Percentiles rank a stretch among this genome's conserved stretches.
These are phyloP conservation scores for Tilletia horrida DNA, from an alignment of 1,284 basidiomycete species.

Conservation along the genomic window DNA sequence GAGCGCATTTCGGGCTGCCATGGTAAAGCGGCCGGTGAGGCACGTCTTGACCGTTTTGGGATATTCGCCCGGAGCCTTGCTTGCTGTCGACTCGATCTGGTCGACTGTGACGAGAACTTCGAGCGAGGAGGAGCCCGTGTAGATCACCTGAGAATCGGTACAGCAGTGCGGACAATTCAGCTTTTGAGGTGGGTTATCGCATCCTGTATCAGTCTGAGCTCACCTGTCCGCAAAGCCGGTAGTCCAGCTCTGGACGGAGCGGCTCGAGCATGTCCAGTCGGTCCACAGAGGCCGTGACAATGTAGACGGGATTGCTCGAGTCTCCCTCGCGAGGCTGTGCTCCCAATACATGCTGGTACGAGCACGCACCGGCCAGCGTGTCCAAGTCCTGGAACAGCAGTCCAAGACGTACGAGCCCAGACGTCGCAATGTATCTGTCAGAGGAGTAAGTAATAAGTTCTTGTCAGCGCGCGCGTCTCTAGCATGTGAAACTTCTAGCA, in stretches of 20 bases:
- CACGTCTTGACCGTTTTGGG: conserved; percentile 35
- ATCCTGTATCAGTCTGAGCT: no score
- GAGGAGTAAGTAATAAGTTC: no score
- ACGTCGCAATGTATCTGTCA: conserved; percentile 55
- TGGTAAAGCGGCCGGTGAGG: conserved; percentile 56
- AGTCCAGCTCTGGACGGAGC: conserved; percentile 35
- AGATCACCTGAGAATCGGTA: neutral
- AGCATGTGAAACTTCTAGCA: no score
- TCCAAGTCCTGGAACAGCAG: conserved; percentile 57
- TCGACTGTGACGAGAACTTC: conserved; percentile 55
- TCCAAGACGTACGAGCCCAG: conserved; percentile 52
- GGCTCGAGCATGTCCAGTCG: conserved; percentile 47
- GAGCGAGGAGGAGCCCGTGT: conserved; percentile 48
- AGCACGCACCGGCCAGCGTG: conserved; percentile 49
- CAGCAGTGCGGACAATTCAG: no score
- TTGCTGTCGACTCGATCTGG: conserved; percentile 36
- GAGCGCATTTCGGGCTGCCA: conserved; percentile 49
- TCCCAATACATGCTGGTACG: conserved; percentile 55
- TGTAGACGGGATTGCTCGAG: conserved; percentile 48
- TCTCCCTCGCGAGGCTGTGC: conserved; percentile 43
- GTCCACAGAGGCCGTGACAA: conserved; percentile 57
- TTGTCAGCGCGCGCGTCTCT: no score
- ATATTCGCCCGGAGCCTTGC: conserved; percentile 15
- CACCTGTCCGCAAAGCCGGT: conserved; percentile 36
- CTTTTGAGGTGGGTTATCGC: no score